A percentile compares a stretch with the other conserved stretches of the same genome.
Conservation (phyloP, 768 basidiomycete genomes). For the Suillus subalutaceus region DNA sequence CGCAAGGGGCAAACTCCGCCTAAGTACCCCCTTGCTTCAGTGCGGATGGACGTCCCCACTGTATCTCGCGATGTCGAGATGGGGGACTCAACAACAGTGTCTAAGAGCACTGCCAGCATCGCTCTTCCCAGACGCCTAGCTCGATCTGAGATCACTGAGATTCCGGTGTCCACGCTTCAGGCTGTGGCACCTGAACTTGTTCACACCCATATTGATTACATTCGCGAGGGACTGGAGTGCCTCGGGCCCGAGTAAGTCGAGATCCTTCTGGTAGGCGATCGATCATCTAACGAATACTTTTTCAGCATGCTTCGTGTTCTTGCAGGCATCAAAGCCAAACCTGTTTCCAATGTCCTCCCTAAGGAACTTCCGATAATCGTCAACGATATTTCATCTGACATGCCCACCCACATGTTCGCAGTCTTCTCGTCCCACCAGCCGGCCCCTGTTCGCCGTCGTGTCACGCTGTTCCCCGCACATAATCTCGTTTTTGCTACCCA, state of each 20-base stretch:
- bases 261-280: not conserved
- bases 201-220: constrained; percentile 25
- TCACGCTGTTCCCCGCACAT: constrained; percentile 40
- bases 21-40: constrained; percentile 18
- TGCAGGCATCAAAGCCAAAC: constrained; percentile 28
- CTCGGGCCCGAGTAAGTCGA: constrained; percentile 31
- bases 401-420: constrained; percentile 36
- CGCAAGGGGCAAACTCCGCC: constrained; percentile 27
- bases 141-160: constrained; percentile 19
- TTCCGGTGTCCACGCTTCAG: constrained; percentile 19
- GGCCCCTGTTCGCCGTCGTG: constrained; percentile 28
- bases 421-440: constrained; percentile 31
- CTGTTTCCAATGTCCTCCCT: constrained; percentile 27
- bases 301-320: constrained; percentile 36
- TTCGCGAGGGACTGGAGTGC: constrained; percentile 29
- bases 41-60: constrained; percentile 35
- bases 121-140: constrained; percentile 29
- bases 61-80: constrained; percentile 10
- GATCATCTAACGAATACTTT: constrained; percentile 15
- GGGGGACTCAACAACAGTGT: constrained; percentile 12
- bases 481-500: constrained; percentile 37
- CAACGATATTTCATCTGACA: constrained; percentile 33
- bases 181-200: constrained; percentile 31
- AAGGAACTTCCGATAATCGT: constrained; percentile 28
- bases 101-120: constrained; percentile 13